Conservation (phyloP, 2,329 filamentous ascomycete species). For the Sporothrix globosa region DNA sequence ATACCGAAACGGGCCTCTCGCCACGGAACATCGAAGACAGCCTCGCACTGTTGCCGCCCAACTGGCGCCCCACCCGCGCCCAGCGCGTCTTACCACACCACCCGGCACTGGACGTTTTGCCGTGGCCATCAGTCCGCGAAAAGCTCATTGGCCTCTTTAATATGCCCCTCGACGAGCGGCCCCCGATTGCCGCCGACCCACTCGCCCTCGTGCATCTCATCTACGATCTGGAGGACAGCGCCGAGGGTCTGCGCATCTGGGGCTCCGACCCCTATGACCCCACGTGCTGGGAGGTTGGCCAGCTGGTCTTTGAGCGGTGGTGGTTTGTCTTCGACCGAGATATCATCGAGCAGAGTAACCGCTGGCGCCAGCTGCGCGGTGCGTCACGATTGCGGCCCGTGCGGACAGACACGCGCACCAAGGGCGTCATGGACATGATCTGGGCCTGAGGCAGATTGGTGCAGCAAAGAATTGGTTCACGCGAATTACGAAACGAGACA, state of each 20-base stretch:
- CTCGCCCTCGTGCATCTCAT: slow-evolving; percentile 56
- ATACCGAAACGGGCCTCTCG: slow-evolving; percentile 27
- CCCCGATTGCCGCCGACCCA: slow-evolving; percentile 51
- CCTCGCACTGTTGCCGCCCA: slow-evolving; percentile 47
- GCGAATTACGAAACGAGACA: neutral
- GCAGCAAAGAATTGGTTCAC: too few relatives aligned
- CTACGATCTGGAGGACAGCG: slow-evolving; percentile 60
- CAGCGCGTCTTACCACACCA: slow-evolving; percentile 59
- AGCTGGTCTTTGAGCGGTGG: slow-evolving; percentile 62
- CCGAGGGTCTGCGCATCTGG: slow-evolving; percentile 57
- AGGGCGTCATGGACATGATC: slow-evolving; percentile 18
- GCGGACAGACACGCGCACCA: slow-evolving; percentile 7
- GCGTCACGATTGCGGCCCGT: slow-evolving; percentile 38
- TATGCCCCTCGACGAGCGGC: slow-evolving; percentile 53
- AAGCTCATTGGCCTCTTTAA: slow-evolving; percentile 52
- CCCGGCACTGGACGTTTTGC: slow-evolving; percentile 60
- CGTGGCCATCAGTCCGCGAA: slow-evolving; percentile 52
- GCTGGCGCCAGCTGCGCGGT: slow-evolving; percentile 53
- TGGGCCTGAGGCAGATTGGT: neutral
- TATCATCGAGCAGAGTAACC: slow-evolving; percentile 59
- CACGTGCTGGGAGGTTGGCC: slow-evolving; percentile 60
- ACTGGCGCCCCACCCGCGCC: slow-evolving; percentile 55
- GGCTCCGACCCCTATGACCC: slow-evolving; percentile 54
- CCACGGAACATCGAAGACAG: slow-evolving; percentile 38
- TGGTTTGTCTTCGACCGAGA: slow-evolving; percentile 62